A percentile compares a stretch with the other conserved stretches of the same genome.
These are phyloP conservation scores for Ajuga reptans DNA, from an alignment of 305 asterid species.

Conservation along the genomic window DNA sequence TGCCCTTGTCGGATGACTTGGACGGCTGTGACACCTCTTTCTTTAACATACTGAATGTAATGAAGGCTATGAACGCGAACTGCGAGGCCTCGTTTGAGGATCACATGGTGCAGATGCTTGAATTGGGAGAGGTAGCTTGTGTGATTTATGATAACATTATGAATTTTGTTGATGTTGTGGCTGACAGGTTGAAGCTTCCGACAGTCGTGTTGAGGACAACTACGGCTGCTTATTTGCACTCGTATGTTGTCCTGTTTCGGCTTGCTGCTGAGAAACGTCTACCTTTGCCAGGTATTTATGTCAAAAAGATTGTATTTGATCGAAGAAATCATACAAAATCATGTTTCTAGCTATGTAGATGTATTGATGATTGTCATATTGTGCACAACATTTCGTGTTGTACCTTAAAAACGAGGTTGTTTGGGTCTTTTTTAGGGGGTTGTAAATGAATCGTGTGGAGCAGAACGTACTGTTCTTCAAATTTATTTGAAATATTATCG, in stretches of 20 bases:
- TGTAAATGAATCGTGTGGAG: too few relatives aligned
- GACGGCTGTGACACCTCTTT: neutral
- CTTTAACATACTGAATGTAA: neutral
- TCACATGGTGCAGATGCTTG: conserved; percentile 1
- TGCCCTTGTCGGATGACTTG: conserved; percentile 22
- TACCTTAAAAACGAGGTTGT: too few relatives aligned
- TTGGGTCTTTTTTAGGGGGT: too few relatives aligned
- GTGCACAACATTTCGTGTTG: too few relatives aligned
- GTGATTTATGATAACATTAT: conserved; percentile 36
- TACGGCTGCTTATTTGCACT: conserved; percentile 21
- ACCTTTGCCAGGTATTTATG: conserved; percentile 32
- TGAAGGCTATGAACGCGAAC: conserved; percentile 19
- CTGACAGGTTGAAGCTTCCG: conserved; percentile 23
- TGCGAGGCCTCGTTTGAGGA: conserved; percentile 24
- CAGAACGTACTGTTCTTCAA: too few relatives aligned
- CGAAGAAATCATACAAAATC: too few relatives aligned
- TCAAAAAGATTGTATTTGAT: too few relatives aligned
- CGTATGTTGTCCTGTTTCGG: conserved; percentile 12
- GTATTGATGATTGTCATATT: too few relatives aligned
- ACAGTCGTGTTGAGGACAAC: conserved; percentile 30
- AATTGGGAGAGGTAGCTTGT: conserved; percentile 22
- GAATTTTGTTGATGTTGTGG: conserved; percentile 33
- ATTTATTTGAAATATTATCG: too few relatives aligned
- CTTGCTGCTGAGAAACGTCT: conserved; percentile 2
- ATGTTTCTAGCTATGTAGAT: too few relatives aligned